phyloP scores from a whole-genome alignment of 2,329 filamentous ascomycete species.

The Fusarium chaquense region DNA sequence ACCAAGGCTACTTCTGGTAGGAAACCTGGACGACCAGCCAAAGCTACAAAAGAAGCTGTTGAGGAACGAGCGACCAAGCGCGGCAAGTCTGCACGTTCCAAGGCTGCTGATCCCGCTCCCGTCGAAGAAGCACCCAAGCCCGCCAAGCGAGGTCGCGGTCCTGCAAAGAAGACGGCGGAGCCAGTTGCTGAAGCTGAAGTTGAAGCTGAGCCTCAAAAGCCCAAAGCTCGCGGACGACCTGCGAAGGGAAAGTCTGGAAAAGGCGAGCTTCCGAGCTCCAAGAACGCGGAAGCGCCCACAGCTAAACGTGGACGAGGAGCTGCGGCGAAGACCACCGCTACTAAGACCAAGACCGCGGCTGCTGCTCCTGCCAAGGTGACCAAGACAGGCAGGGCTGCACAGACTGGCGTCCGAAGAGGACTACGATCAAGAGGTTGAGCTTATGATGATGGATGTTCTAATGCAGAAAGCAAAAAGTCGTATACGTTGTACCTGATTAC shows the following conservation, averaged over 20 bases:
- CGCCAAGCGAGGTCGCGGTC: conserved; percentile 29
- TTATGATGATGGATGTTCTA: neutral
- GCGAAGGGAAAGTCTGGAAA: conserved; percentile 44
- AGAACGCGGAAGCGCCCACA: conserved; percentile 4
- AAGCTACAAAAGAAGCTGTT: conserved; percentile 14
- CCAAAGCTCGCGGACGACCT: conserved; percentile 35
- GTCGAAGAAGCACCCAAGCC: conserved; percentile 10
- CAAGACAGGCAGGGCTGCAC: conserved; percentile 36
- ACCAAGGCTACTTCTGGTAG: conserved; percentile 12
- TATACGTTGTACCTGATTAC: neutral
- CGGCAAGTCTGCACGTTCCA: conserved; percentile 26
- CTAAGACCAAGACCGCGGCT: conserved; percentile 16
- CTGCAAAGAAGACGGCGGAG: conserved; percentile 17
- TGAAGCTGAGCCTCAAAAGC: conserved; percentile 15
- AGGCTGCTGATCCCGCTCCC: conserved; percentile 7
- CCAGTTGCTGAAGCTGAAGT: neutral
- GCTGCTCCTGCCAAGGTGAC: conserved; percentile 34
- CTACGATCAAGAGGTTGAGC: conserved; percentile 35
- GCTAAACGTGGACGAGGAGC: conserved; percentile 33
- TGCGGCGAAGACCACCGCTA: conserved; percentile 10
- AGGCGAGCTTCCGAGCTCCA: conserved; percentile 40
- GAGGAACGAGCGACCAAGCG: conserved; percentile 26
- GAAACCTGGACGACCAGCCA: conserved; percentile 22
- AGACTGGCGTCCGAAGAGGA: conserved; percentile 35
- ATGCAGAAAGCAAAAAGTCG: conserved; percentile 1